These are phyloP conservation scores for Dryas integrifolia DNA, from an alignment of 331 rosid species.

Conservation along the genomic window DNA sequence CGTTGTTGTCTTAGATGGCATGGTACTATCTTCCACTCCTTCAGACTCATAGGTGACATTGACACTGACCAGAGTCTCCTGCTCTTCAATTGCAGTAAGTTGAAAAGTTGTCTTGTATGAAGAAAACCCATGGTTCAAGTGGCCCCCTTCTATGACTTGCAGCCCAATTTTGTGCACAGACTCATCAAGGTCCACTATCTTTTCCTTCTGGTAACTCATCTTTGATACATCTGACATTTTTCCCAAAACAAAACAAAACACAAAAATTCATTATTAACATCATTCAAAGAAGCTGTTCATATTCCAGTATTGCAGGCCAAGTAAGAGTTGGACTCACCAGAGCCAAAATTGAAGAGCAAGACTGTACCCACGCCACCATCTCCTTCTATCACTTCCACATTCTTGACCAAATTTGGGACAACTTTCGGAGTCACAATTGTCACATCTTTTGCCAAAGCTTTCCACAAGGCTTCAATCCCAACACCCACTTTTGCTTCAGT, in stretches of 20 bases:
- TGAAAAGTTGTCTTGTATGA: conserved; percentile 30
- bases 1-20: conserved; percentile 8
- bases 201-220: conserved; percentile 28
- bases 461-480: conserved; percentile 30
- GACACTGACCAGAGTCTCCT: conserved; percentile 28
- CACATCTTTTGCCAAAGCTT: conserved; percentile 28
- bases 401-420: conserved; percentile 27
- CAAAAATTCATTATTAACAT: not conserved
- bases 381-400: conserved; percentile 28
- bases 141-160: conserved; percentile 33
- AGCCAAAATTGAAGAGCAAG: conserved; percentile 34
- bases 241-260: not conserved
- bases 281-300: not conserved
- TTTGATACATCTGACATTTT: conserved; percentile 19
- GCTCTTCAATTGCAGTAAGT: conserved; percentile 9
- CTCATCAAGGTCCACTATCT: conserved; percentile 37
- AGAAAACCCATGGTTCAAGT: conserved; percentile 31
- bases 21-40: conserved; percentile 19
- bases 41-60: conserved; percentile 28
- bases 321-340: conserved; percentile 16
- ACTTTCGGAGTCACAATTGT: conserved; percentile 25
- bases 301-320: not conserved
- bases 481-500: conserved; percentile 21
- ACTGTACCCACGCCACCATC: conserved; percentile 35
- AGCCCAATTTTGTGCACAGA: conserved; percentile 22